These are phyloP conservation scores for Hansenula anomala DNA, from an alignment of 1,139 yeast species.

Conservation along the genomic window DNA sequence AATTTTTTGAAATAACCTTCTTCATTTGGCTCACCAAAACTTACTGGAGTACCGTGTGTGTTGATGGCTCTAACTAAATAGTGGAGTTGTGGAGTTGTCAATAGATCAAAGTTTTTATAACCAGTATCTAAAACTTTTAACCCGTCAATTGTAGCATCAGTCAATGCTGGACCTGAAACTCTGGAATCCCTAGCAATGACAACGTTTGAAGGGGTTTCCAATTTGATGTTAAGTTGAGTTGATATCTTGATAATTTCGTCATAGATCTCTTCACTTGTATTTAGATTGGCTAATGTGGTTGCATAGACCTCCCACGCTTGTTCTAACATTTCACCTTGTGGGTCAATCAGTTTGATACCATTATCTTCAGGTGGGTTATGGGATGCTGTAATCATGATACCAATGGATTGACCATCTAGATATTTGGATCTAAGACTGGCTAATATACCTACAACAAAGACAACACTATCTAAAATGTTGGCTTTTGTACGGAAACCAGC, in stretches of 20 bases:
- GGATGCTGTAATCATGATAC: slow-evolving; percentile 95
- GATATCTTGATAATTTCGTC: slow-evolving; percentile 29
- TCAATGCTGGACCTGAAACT: slow-evolving; percentile 68
- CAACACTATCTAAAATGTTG: slow-evolving; percentile 67
- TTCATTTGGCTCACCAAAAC: slow-evolving; percentile 61
- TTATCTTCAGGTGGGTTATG: slow-evolving; percentile 95
- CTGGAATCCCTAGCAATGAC: slow-evolving; percentile 71
- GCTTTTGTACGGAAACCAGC: slow-evolving; percentile 94
- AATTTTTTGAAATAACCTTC: slow-evolving; percentile 69
- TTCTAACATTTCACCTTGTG: slow-evolving; percentile 89
- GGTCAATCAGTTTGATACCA: slow-evolving; percentile 95
- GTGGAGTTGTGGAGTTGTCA: slow-evolving; percentile 95
- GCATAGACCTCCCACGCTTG: slow-evolving; percentile 83
- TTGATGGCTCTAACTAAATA: slow-evolving; percentile 74
- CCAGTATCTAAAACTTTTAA: slow-evolving; percentile 43
- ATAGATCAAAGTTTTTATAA: slow-evolving; percentile 55
- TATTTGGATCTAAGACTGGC: slow-evolving; percentile 78
- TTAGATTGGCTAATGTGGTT: slow-evolving; percentile 72
- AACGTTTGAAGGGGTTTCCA: slow-evolving; percentile 31
- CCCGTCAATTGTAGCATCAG: slow-evolving; percentile 65
- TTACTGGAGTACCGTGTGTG: slow-evolving; percentile 26
- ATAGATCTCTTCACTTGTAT: slow-evolving; percentile 28
- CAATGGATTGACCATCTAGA: slow-evolving; percentile 65
- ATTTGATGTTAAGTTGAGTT: slow-evolving; percentile 35
- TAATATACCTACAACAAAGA: slow-evolving; percentile 77